Percentiles rank a stretch among this genome's conserved stretches.
phyloP scores from a whole-genome alignment of 257 asterid genomes.

The Plectranthus barbatus region DNA sequence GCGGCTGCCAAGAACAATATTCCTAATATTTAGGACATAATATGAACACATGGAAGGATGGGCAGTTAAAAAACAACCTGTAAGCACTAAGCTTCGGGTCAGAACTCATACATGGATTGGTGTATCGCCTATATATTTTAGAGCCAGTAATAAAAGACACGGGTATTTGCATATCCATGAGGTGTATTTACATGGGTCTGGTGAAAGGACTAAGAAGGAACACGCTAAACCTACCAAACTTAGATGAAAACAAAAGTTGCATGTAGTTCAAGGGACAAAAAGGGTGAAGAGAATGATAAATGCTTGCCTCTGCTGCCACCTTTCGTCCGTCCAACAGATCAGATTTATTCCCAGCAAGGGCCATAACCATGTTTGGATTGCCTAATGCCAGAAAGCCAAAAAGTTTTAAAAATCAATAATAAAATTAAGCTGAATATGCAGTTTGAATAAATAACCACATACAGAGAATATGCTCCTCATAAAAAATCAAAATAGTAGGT shows the following conservation, averaged over 20 bases:
- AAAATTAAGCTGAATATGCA: not conserved
- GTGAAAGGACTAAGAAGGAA: too few species aligned
- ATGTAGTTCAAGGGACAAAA: not conserved
- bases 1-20: too few species aligned
- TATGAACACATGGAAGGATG: too few species aligned
- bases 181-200: too few species aligned
- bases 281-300: not conserved
- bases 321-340: slow-evolving; percentile 66
- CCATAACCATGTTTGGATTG: slow-evolving; percentile 76
- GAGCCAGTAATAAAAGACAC: too few species aligned
- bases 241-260: not conserved
- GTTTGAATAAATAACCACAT: not conserved
- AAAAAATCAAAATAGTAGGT: not conserved
- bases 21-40: not conserved
- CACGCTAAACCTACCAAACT: too few species aligned
- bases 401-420: not conserved
- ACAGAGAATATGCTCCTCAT: not conserved
- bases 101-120: too few species aligned
- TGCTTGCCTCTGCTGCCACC: slow-evolving; percentile 63
- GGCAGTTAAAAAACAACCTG: too few species aligned
- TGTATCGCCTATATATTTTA: too few species aligned
- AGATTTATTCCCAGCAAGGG: slow-evolving; percentile 77
- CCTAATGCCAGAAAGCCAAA: slow-evolving; percentile 30
- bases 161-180: too few species aligned
- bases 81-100: too few species aligned